These are phyloP conservation scores for Friedmanniomyces simplex DNA, from an alignment of 495 filamentous ascomycete genomes.

Conservation along the genomic window DNA sequence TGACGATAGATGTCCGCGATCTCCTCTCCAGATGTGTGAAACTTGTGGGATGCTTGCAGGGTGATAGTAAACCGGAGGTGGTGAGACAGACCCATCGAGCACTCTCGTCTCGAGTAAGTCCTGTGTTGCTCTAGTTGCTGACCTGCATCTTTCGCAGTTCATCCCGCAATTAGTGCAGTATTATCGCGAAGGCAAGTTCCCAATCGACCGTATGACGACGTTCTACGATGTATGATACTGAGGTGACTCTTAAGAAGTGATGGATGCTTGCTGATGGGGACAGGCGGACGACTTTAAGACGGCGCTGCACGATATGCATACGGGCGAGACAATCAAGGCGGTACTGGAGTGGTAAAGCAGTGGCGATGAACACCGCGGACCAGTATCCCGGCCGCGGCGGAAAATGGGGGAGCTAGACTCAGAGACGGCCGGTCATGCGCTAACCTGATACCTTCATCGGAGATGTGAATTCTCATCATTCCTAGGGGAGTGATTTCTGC, in stretches of 20 bases:
- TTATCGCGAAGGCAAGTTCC: constrained; percentile 26
- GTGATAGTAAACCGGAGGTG: not conserved
- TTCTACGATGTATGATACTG: constrained; percentile 39
- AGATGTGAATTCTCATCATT: too few species aligned
- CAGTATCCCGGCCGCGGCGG: too few species aligned
- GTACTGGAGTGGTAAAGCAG: constrained; percentile 26
- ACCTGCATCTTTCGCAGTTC: too few species aligned
- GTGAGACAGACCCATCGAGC: not conserved
- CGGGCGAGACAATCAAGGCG: constrained; percentile 27
- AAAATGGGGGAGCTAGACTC: too few species aligned
- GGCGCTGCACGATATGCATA: constrained; percentile 37
- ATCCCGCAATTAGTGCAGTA: constrained; percentile 21
- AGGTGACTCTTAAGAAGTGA: too few species aligned
- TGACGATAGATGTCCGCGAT: not conserved
- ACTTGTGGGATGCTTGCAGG: not conserved
- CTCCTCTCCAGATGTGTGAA: too few species aligned
- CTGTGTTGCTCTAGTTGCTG: not conserved
- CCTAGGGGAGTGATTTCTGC: too few species aligned
- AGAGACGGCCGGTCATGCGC: too few species aligned
- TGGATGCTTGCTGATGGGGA: not conserved
- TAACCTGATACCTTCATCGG: too few species aligned
- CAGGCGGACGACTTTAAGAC: constrained; percentile 46
- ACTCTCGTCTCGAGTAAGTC: not conserved
- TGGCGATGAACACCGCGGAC: too few species aligned
- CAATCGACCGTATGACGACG: constrained; percentile 25